phyloP scores from a whole-genome alignment of 1,139 yeast species.

The Hemisphaericaspora xylofermentans region DNA sequence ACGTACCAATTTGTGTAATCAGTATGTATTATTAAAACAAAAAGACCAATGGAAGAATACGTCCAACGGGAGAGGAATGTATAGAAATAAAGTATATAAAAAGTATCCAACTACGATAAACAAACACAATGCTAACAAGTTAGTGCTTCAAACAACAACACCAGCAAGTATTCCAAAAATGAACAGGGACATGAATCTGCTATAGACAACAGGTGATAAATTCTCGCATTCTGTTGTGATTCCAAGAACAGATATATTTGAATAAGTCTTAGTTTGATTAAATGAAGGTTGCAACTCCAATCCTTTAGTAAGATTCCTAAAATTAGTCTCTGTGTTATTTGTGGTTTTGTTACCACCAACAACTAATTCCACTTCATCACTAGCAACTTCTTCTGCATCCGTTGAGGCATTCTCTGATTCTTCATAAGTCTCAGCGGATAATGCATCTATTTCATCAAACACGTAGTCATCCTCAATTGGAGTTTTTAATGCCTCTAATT shows the following conservation, averaged over 20 bases:
- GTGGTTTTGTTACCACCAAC: not conserved
- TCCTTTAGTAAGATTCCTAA: slow-evolving; percentile 2
- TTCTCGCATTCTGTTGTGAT: slow-evolving; percentile 12
- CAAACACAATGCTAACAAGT: not conserved
- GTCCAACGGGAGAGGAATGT: slow-evolving; percentile 13
- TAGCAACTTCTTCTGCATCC: slow-evolving; percentile 4
- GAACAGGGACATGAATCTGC: slow-evolving; percentile 3
- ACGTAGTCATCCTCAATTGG: slow-evolving; percentile 18
- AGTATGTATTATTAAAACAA: not conserved
- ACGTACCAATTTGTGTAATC: too few relatives aligned
- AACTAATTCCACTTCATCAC: not conserved
- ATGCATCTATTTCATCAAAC: slow-evolving; percentile 18
- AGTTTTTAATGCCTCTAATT: slow-evolving; percentile 20
- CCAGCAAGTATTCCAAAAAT: slow-evolving; percentile 9
- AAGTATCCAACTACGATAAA: not conserved
- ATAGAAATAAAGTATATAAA: not conserved
- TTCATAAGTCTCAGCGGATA: slow-evolving; percentile 18
- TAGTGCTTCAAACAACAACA: slow-evolving; percentile 3
- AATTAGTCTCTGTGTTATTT: not conserved
- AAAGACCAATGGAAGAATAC: slow-evolving; percentile 14
- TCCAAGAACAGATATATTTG: slow-evolving; percentile 13
- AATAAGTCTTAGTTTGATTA: slow-evolving; percentile 8
- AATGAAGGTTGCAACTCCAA: slow-evolving; percentile 6
- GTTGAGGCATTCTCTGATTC: slow-evolving; percentile 4
- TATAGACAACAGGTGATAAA: slow-evolving; percentile 1